Evolutionary conservation across 345 rosid genomes (phyloP), one percentile per base, ranked within the genome.

Genomic region (Boechera retrofracta): DNA sequence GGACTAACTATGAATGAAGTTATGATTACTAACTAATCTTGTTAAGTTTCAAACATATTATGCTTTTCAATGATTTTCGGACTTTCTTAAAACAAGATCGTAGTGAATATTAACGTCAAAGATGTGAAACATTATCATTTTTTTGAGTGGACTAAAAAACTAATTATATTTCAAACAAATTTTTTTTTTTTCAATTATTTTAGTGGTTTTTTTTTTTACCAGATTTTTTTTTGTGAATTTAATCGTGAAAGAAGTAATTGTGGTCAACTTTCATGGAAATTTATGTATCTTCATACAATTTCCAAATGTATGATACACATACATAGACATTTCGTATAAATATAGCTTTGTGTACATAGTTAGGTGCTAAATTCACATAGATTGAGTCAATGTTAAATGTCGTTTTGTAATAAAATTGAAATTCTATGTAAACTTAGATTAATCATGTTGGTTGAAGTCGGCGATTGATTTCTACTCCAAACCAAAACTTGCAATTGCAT

Each of bases 401-500:
- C 15, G 65, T 41, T 57, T 66, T 47, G 26, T 38, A 35, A 24
- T 26, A 24, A 45, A 47, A 47, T 16, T 36, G 29, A 36, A 32
- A 58, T 47, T 68, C 13, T 7, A 31, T 5, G 7, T 42, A 11
- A 69, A 45, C 8, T 38, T 52, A 21, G 62, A 32, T 32, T 61
- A 13, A 5, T 21, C 39, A 53, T 45, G 80, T 33, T 69, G 10
- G 32, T 69, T 76, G 58, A 33, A 62, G 38, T 38, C 32, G 64
- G 39, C 64, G 15, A 63, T 31, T 72, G 56, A 77, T 77, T 62
- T 33, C 49, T 52, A 63, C 59, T 26, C 26, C 42, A 26, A 35
- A 52, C 80, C 11, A 61, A 61, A 61, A 18, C 26, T 41, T 60
- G 47, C 53, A 68, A 53, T 16, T 21, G 57, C 69, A 76, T 53